These are phyloP conservation scores for Aspergillus melleus DNA, from an alignment of 2,329 filamentous ascomycete genomes.

Conservation along the genomic window DNA sequence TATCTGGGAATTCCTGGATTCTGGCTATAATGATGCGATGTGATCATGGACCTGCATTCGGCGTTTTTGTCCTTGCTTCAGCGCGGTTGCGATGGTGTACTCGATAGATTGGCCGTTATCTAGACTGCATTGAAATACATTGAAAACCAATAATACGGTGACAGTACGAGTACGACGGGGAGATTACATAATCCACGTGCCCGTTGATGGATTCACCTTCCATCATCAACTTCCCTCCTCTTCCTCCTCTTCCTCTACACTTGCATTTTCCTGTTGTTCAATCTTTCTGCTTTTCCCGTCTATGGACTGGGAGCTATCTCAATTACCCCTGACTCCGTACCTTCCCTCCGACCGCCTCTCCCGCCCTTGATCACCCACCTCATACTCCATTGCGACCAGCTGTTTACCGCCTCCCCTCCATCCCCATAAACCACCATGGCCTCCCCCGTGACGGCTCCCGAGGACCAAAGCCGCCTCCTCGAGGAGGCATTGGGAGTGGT, in stretches of 20 bases:
- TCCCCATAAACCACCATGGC: slow-evolving; percentile 44
- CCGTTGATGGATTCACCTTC: too few relatives aligned
- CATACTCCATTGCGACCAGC: slow-evolving; percentile 17
- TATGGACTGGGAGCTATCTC: slow-evolving; percentile 26
- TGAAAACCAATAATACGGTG: too few relatives aligned
- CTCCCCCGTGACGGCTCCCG: slow-evolving; percentile 60
- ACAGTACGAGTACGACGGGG: too few relatives aligned
- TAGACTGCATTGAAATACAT: too few relatives aligned
- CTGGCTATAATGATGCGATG: background rate
- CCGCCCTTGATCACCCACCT: slow-evolving; percentile 14
- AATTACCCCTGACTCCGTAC: slow-evolving; percentile 8
- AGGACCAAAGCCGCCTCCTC: slow-evolving; percentile 86
- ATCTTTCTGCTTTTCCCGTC: slow-evolving; percentile 23
- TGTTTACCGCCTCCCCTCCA: slow-evolving; percentile 28
- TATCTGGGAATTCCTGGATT: background rate
- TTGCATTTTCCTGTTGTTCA: slow-evolving; percentile 2
- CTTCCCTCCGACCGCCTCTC: slow-evolving; percentile 1
- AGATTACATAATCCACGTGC: too few relatives aligned
- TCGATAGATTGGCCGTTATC: too few relatives aligned
- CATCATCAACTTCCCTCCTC: slow-evolving; percentile 1
- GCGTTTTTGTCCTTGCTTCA: slow-evolving; percentile 5
- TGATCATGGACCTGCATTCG: slow-evolving; percentile 1
- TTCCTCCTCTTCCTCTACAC: slow-evolving; percentile 3
- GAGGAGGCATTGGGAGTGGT: slow-evolving; percentile 97
- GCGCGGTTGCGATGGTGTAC: background rate